These are phyloP conservation scores for Boletus rufocinnamomeus DNA, from an alignment of 768 basidiomycete genomes.

Conservation along the genomic window DNA sequence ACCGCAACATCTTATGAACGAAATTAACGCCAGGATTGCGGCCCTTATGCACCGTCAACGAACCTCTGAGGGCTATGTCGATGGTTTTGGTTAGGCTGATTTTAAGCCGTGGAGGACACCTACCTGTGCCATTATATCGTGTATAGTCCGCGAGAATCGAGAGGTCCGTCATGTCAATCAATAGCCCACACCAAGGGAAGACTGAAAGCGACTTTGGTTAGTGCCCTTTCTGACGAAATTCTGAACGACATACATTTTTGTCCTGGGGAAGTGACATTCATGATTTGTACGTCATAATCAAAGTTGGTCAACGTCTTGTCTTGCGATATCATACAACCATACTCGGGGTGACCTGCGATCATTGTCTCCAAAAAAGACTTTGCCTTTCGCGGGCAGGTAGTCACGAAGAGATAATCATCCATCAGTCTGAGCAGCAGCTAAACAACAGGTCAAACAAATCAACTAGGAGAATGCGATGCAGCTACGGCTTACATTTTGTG, in stretches of 20 bases:
- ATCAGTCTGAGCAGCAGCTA: constrained; percentile 82
- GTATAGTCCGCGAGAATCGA: constrained; percentile 80
- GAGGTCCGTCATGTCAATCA: constrained; percentile 74
- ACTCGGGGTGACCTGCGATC: constrained; percentile 86
- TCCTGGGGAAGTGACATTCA: constrained; percentile 52
- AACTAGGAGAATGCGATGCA: background rate
- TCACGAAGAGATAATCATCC: constrained; percentile 94
- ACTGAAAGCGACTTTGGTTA: constrained; percentile 41
- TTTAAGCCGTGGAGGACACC: constrained; percentile 20
- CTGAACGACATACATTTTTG: constrained; percentile 40
- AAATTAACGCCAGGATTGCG: constrained; percentile 68
- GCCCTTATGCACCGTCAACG: constrained; percentile 69
- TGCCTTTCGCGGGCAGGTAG: constrained; percentile 63
- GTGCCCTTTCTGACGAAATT: background rate
- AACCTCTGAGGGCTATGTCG: constrained; percentile 59
- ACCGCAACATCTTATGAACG: constrained; percentile 75
- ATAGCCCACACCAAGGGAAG: constrained; percentile 93
- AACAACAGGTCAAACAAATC: background rate
- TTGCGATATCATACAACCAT: constrained; percentile 86
- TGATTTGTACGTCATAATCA: constrained; percentile 54
- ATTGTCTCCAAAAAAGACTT: constrained; percentile 72
- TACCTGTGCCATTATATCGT: constrained; percentile 64
- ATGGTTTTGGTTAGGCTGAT: background rate
- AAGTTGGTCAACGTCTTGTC: constrained; percentile 94
- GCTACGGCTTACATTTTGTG: constrained; percentile 56